A percentile compares a stretch with the other conserved stretches of the same genome.
Evolutionary conservation across 2,329 filamentous ascomycete species (phyloP).

Genomic region (Cyphellophora europaea): DNA sequence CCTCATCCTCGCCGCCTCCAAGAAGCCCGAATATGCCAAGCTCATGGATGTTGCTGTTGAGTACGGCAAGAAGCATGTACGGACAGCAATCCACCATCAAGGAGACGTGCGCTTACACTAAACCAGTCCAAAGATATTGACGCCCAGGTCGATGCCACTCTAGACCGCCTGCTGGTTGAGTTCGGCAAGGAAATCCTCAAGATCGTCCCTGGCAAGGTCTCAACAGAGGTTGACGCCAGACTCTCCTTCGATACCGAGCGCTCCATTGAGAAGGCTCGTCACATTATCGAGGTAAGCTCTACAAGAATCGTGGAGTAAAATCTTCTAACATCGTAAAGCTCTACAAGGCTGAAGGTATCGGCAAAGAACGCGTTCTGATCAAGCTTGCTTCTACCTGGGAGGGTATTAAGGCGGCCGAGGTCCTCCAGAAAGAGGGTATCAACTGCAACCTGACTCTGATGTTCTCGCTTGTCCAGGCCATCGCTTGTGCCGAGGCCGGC

Average conservation of each 20-base stretch:
- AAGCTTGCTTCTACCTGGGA: constrained; percentile 99
- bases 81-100: constrained; percentile 19
- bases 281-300: constrained; percentile 84
- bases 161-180: constrained; percentile 91
- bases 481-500: constrained; percentile 87
- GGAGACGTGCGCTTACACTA: too few relatives aligned
- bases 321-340: constrained; percentile 49
- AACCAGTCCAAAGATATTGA: constrained; percentile 59
- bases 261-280: constrained; percentile 89
- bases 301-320: too few relatives aligned
- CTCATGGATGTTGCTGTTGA: constrained; percentile 78
- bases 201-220: constrained; percentile 97
- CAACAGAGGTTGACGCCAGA: constrained; percentile 92
- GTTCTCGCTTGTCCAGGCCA: constrained; percentile 93
- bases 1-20: constrained; percentile 93
- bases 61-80: constrained; percentile 71
- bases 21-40: constrained; percentile 93
- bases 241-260: constrained; percentile 93
- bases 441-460: constrained; percentile 99
- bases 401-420: constrained; percentile 97
- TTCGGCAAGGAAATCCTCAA: constrained; percentile 97
- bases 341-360: constrained; percentile 84
- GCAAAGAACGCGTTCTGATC: constrained; percentile 92
- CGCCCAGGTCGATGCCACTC: constrained; percentile 75
- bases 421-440: constrained; percentile 88